These are phyloP conservation scores for Kwoniella pini DNA, from an alignment of 768 basidiomycete genomes.

Conservation along the genomic window DNA sequence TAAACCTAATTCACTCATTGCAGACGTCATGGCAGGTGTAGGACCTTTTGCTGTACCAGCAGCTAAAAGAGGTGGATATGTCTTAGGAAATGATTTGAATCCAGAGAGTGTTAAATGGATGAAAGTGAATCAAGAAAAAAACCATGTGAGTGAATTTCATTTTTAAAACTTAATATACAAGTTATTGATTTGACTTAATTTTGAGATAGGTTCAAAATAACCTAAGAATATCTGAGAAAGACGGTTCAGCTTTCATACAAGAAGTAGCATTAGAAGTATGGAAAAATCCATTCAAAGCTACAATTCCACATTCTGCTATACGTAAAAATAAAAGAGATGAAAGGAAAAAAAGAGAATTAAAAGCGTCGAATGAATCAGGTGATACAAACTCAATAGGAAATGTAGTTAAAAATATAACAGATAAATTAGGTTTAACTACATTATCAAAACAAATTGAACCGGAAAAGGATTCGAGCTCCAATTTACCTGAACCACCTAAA, in stretches of 20 bases:
- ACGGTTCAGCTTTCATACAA: slow-evolving; percentile 84
- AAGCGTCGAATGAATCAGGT: not conserved
- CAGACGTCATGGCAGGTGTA: slow-evolving; percentile 94
- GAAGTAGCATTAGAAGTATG: slow-evolving; percentile 61
- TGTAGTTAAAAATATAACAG: not conserved
- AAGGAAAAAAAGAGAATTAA: slow-evolving; percentile 2
- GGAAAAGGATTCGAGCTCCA: not conserved
- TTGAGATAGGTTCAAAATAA: slow-evolving; percentile 75
- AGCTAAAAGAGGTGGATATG: slow-evolving; percentile 83
- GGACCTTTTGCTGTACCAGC: slow-evolving; percentile 95
- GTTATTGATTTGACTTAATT: no score
- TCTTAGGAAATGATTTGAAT: slow-evolving; percentile 92
- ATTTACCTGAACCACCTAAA: slow-evolving; percentile 35
- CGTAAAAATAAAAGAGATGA: slow-evolving; percentile 57
- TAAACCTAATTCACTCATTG: slow-evolving; percentile 67
- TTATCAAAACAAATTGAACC: not conserved
- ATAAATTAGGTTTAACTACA: not conserved
- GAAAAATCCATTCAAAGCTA: slow-evolving; percentile 67
- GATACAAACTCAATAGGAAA: not conserved
- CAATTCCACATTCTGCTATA: slow-evolving; percentile 48
- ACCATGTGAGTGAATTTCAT: slow-evolving; percentile 63
- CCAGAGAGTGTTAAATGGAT: slow-evolving; percentile 81
- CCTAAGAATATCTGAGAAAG: slow-evolving; percentile 74
- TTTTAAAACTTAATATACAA: not conserved
- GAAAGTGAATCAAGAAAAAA: slow-evolving; percentile 68